phyloP scores from a whole-genome alignment of 495 filamentous ascomycete genomes.

The Pseudoneurospora amorphoporcata region DNA sequence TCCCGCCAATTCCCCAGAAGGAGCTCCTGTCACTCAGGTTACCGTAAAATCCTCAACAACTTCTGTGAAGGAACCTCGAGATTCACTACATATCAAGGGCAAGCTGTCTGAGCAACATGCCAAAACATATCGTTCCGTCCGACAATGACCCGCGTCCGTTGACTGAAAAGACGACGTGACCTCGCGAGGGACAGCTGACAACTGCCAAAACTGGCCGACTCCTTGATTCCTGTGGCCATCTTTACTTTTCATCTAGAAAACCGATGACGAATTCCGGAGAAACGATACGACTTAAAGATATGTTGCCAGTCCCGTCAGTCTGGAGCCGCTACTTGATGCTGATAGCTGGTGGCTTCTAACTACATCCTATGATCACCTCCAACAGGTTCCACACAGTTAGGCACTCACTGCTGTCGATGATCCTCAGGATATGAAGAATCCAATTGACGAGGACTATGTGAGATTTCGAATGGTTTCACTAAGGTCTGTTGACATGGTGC shows the following conservation, averaged over 20 bases:
- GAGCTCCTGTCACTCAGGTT: neutral
- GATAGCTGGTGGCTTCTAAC: neutral
- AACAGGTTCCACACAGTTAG: neutral
- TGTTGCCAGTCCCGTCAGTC: neutral
- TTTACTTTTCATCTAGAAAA: neutral
- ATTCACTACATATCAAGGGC: neutral
- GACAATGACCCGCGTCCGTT: neutral
- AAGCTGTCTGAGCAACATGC: neutral
- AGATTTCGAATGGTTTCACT: neutral
- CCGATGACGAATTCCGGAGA: neutral
- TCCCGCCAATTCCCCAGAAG: neutral
- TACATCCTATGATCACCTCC: neutral
- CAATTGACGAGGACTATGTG: neutral
- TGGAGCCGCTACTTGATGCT: neutral
- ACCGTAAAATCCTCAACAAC: neutral
- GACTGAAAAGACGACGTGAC: no score
- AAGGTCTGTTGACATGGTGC: neutral
- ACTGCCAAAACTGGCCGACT: neutral
- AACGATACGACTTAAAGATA: neutral
- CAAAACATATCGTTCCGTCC: neutral
- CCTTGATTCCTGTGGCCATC: neutral
- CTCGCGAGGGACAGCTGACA: neutral
- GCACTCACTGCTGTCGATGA: neutral
- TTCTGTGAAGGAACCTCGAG: neutral
- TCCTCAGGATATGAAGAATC: neutral